These are phyloP conservation scores for Hemerocallis citrina DNA, from an alignment of 106 monocot species.

Conservation along the genomic window DNA sequence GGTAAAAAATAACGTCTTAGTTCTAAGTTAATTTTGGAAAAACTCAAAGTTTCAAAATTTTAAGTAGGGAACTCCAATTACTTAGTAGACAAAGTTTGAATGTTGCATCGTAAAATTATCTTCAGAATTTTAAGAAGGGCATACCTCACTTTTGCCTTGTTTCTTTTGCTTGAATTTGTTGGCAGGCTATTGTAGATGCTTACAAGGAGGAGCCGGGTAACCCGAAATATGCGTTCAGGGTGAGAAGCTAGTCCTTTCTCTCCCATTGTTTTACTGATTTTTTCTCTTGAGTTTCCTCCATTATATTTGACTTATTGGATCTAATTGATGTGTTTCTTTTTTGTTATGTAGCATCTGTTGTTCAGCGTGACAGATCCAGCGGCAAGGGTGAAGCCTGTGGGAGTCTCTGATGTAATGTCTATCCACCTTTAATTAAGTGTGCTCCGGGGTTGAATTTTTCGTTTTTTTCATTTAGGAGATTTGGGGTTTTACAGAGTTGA, in stretches of 20 bases:
- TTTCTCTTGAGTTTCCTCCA: not conserved
- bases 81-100: no score
- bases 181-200: conserved; percentile 76
- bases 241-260: conserved; percentile 15
- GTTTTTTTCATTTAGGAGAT: no score
- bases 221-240: conserved; percentile 84
- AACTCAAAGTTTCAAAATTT: not conserved
- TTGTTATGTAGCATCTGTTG: conserved; percentile 63
- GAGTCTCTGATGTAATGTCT: conserved; percentile 78
- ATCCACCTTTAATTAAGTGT: not conserved
- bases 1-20: no score
- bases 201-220: conserved; percentile 88
- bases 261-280: not conserved
- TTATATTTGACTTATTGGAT: not conserved
- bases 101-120: no score
- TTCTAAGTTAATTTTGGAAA: not conserved
- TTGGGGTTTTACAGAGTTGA: not conserved
- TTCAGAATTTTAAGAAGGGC: no score
- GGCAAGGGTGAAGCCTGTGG: conserved; percentile 78
- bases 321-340: conserved; percentile 6
- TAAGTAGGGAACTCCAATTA: no score
- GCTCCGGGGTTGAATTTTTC: not conserved
- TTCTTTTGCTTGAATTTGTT: conserved; percentile 5
- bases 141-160: conserved; percentile 4
- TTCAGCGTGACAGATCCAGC: conserved; percentile 91